Base-by-base conservation (phyloP, 495 filamentous ascomycete genomes). In the Talaromyces trachyspermus region DNA sequence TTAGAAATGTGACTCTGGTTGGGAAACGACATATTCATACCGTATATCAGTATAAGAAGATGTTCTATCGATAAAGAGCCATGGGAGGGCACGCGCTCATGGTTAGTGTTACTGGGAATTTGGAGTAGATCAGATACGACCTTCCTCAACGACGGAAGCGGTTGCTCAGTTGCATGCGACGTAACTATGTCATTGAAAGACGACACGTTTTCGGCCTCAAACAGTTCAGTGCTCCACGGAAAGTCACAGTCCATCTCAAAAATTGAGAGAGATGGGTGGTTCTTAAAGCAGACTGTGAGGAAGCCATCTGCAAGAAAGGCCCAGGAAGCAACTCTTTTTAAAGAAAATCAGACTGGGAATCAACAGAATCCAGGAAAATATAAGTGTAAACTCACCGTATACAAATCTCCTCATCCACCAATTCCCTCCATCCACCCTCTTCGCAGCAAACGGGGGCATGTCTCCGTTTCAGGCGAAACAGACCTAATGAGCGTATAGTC, bases 181-280 rank as follows among this genome's bases (percentile, higher is more conserved):
- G 41, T 17, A 15, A 53, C 58, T n/a, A 63, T 53, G 1, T 49
- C 42, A 26, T 52, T 57, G 43, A 68, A 69, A 1, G 55, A 40
- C 5, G 55, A 49, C 5, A 61, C 55, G 26, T 52, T 57, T 17
- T 67, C 64, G 14, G 66, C 64, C 40, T 67, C 66, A 53, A 63
- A 69, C 43, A 68, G 29, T 22, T 59, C 61, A 12, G 63, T 57
- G 11, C 51, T 56, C 64, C 64, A 69, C 0, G 66, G 61, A 24
- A 69, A 63, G 27, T 62, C 49, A 37, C 64, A 65, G 18, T 64
- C 52, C 59, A 69, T 60, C 44, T 68, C 66, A 26, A 65, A 67
- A 6, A 60, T 57, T 4, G 66, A 62, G 9, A 69, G 26, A 6
- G 58, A 48, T 0, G 66, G 66, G 35, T 62, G 57, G 20, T 62